These are phyloP conservation scores for Anthoceros angustus DNA, from an alignment of 225 moss, liverwort and hornwort species.

Conservation along the genomic window DNA sequence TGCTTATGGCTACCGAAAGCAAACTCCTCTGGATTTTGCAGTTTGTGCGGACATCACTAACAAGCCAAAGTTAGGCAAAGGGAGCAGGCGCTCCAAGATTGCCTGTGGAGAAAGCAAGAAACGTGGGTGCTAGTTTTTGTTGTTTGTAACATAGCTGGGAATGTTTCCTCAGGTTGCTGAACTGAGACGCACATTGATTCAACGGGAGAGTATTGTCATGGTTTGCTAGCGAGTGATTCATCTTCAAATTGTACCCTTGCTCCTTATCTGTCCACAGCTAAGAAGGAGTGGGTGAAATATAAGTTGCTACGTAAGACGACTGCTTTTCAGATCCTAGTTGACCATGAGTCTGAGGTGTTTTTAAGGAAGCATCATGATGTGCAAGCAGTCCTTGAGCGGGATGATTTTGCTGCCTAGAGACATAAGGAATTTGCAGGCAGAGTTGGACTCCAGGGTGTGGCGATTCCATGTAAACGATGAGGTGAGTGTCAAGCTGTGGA, in stretches of 20 bases:
- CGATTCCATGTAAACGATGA: neutral
- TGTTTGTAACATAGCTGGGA: neutral
- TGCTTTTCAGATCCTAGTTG: neutral
- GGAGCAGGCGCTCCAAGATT: neutral
- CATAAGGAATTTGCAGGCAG: neutral
- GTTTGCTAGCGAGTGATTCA: neutral
- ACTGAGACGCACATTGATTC: neutral
- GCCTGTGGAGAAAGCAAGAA: neutral
- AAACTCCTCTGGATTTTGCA: neutral
- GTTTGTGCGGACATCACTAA: neutral
- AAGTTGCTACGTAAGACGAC: neutral
- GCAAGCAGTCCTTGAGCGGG: neutral
- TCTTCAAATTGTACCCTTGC: neutral
- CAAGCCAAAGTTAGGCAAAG: neutral
- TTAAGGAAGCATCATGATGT: neutral
- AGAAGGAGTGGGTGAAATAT: neutral
- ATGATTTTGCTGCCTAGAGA: neutral
- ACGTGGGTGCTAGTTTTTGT: neutral
- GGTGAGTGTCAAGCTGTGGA: neutral
- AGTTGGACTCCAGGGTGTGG: neutral
- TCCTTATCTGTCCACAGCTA: neutral
- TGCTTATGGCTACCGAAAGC: conserved; percentile 1
- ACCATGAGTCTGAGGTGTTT: neutral
- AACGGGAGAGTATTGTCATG: neutral
- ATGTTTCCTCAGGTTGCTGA: neutral